A percentile compares a stretch with the other conserved stretches of the same genome.
phyloP scores from a whole-genome alignment of 2,329 filamentous ascomycete species.

The Monosporascus sp. region DNA sequence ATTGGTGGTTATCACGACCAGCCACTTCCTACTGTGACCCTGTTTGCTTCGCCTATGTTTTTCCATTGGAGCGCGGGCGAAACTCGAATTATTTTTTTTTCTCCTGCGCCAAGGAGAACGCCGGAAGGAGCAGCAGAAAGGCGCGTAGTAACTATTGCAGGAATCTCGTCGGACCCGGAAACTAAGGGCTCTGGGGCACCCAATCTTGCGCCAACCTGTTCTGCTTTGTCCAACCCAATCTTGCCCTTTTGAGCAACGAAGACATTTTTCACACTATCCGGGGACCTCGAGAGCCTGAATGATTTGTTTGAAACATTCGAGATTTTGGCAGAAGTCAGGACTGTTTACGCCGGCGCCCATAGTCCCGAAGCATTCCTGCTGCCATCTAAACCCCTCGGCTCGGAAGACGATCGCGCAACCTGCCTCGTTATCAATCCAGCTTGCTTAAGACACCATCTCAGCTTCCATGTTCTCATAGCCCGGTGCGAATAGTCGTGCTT shows the following conservation, averaged over 20 bases:
- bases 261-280: not conserved
- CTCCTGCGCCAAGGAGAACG: not conserved
- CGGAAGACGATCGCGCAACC: not conserved
- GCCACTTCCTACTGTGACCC: not conserved
- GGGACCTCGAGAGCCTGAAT: not conserved
- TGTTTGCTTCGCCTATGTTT: not conserved
- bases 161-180: not conserved
- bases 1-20: not conserved
- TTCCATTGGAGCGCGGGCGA: not conserved
- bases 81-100: not conserved
- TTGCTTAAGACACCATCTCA: slow-evolving; percentile 22
- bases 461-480: slow-evolving; percentile 49
- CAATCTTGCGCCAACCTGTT: not conserved
- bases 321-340: not conserved
- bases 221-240: not conserved
- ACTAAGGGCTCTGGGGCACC: too few species aligned
- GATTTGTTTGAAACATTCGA: not conserved
- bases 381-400: not conserved
- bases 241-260: not conserved
- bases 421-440: slow-evolving; percentile 6
- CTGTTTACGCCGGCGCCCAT: not conserved
- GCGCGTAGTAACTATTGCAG: not conserved
- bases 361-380: not conserved
- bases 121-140: not conserved
- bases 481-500: slow-evolving; percentile 36